Evolutionary conservation across 2,329 filamentous ascomycete species (phyloP).

Genomic region (Fusarium sp.): DNA sequence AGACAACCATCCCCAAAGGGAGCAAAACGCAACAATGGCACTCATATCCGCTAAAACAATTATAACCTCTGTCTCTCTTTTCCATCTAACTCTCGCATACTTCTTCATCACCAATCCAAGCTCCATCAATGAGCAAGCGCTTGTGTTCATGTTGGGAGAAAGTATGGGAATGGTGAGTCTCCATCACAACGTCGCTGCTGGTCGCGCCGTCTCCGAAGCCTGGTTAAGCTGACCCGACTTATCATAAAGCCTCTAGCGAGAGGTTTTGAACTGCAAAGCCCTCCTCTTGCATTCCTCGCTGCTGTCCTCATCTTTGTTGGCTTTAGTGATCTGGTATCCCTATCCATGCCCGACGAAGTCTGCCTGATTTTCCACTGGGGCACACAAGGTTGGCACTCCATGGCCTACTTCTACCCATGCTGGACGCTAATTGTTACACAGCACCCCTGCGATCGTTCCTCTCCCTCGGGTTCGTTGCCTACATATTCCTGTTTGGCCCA

Average conservation of each 20-base stretch:
- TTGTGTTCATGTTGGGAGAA: constrained; percentile 85
- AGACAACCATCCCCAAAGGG: not conserved
- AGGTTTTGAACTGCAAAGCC: constrained; percentile 74
- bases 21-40: constrained; percentile 69
- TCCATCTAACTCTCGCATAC: constrained; percentile 85
- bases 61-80: constrained; percentile 83
- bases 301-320: constrained; percentile 72
- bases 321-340: constrained; percentile 72
- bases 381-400: constrained; percentile 67
- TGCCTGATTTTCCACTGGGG: constrained; percentile 73
- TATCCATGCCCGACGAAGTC: constrained; percentile 76
- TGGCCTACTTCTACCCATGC: constrained; percentile 31
- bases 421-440: constrained; percentile 47
- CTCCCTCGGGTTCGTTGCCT: constrained; percentile 70
- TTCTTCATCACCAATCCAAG: constrained; percentile 83
- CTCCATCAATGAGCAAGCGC: constrained; percentile 79
- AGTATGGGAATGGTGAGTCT: constrained; percentile 80
- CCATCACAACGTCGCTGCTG: not conserved
- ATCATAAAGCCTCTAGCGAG: constrained; percentile 60
- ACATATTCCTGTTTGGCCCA: constrained; percentile 71
- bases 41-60: constrained; percentile 84
- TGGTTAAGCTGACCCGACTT: not conserved
- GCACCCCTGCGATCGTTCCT: constrained; percentile 74
- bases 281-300: constrained; percentile 80
- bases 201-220: not conserved